phyloP scores from a whole-genome alignment of 371 early-diverging fungal species.

The Mortierella sp. region DNA sequence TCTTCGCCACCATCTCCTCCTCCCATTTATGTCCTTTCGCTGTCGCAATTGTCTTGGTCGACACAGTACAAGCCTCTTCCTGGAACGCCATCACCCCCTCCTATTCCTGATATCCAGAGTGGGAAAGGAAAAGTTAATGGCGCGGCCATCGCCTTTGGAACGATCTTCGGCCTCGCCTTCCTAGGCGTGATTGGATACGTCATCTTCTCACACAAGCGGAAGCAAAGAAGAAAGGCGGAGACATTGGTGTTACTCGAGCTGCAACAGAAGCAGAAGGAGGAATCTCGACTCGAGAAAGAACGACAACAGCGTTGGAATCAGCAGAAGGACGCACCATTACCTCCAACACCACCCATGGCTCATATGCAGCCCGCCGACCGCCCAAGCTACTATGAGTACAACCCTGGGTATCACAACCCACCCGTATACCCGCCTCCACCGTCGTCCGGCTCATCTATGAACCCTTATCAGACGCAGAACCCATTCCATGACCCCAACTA shows the following conservation, averaged over 20 bases:
- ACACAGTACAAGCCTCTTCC: slow-evolving; percentile 26
- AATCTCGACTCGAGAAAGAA: slow-evolving; percentile 21
- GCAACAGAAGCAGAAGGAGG: slow-evolving; percentile 22
- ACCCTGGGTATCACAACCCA: neutral
- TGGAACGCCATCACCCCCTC: slow-evolving; percentile 27
- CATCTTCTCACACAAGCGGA: slow-evolving; percentile 23
- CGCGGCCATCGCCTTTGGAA: slow-evolving; percentile 26
- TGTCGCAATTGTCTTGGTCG: slow-evolving; percentile 25
- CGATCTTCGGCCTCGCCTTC: slow-evolving; percentile 32
- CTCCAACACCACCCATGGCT: slow-evolving; percentile 5
- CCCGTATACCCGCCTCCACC: slow-evolving; percentile 1
- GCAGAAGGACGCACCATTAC: slow-evolving; percentile 10
- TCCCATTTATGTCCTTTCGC: slow-evolving; percentile 35
- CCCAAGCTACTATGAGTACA: neutral
- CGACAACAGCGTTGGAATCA: slow-evolving; percentile 7
- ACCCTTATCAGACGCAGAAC: slow-evolving; percentile 7
- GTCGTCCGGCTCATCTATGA: neutral
- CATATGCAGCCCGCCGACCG: slow-evolving; percentile 3
- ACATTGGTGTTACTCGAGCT: slow-evolving; percentile 24
- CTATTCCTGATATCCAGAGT: slow-evolving; percentile 22
- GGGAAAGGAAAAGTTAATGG: slow-evolving; percentile 29
- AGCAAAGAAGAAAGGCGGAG: slow-evolving; percentile 25
- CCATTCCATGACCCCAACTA: slow-evolving; percentile 30
- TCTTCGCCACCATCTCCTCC: slow-evolving; percentile 12
- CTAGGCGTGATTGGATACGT: slow-evolving; percentile 27